Conservation (phyloP, 352 stramenopile species). For the Pythium sukuiense region DNA sequence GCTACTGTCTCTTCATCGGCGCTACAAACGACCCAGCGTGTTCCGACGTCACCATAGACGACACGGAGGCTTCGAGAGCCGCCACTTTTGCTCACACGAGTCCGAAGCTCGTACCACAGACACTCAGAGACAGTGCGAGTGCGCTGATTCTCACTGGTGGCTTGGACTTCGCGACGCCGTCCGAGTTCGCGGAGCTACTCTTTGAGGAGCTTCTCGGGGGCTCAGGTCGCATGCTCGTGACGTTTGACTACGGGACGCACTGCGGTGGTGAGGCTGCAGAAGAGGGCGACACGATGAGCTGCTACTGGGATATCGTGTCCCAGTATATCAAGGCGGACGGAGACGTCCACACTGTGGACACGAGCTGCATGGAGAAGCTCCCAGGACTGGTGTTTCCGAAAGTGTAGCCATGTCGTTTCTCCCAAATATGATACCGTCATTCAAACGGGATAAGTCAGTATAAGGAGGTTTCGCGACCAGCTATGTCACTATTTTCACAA, state of each 20-base stretch:
- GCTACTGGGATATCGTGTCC: too few relatives aligned
- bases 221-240: too few relatives aligned
- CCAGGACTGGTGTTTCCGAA: conserved; percentile 2
- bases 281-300: too few relatives aligned
- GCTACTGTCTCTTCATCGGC: conserved; percentile 27
- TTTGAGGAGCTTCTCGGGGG: conserved; percentile 21
- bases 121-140: conserved; percentile 18
- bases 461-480: neutral
- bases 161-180: conserved; percentile 31
- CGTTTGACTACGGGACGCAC: too few relatives aligned
- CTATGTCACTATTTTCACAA: neutral
- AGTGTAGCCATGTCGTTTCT: conserved; percentile 14
- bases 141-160: conserved; percentile 28
- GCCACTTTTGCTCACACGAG: conserved; percentile 27
- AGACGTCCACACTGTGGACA: conserved; percentile 3
- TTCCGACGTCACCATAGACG: neutral
- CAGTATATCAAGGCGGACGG: conserved; percentile 6
- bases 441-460: neutral
- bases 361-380: conserved; percentile 19
- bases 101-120: conserved; percentile 14
- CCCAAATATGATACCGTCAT: conserved; percentile 2
- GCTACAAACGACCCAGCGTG: conserved; percentile 14
- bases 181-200: conserved; percentile 25
- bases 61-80: too few relatives aligned
- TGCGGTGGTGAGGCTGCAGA: too few relatives aligned